These are phyloP conservation scores for Recurvomyces mirabilis DNA, from an alignment of 495 filamentous ascomycete genomes.

Conservation along the genomic window DNA sequence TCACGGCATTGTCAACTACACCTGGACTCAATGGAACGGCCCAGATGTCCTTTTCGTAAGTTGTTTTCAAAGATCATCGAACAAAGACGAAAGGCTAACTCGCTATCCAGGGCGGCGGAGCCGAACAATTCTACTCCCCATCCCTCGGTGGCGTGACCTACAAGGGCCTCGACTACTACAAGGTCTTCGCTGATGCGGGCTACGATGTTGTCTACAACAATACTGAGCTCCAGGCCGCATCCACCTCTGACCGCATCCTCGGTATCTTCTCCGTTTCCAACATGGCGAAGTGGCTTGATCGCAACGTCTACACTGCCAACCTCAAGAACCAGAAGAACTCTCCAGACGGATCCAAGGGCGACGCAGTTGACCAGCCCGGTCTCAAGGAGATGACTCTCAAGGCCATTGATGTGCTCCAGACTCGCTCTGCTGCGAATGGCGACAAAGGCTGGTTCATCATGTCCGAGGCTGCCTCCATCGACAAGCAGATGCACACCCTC, in stretches of 20 bases:
- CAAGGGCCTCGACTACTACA: constrained; percentile 53
- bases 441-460: constrained; percentile 62
- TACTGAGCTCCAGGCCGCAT: constrained; percentile 43
- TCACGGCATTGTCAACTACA: constrained; percentile 41
- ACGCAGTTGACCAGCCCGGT: constrained; percentile 57
- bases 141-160: constrained; percentile 40
- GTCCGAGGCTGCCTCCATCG: constrained; percentile 63
- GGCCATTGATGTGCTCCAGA: constrained; percentile 57
- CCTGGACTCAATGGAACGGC: constrained; percentile 54
- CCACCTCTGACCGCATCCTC: constrained; percentile 44
- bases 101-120: no score
- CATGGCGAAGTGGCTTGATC: constrained; percentile 44
- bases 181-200: constrained; percentile 50
- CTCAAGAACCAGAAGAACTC: constrained; percentile 47
- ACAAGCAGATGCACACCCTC: constrained; percentile 68
- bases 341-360: constrained; percentile 44
- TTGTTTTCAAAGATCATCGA: no score
- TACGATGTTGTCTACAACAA: constrained; percentile 58
- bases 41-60: constrained; percentile 65
- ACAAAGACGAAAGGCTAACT: no score
- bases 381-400: constrained; percentile 75
- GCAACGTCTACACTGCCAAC: constrained; percentile 53
- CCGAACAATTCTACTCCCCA: constrained; percentile 51
- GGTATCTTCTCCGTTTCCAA: constrained; percentile 58
- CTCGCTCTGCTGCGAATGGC: constrained; percentile 40